A percentile compares a stretch with the other conserved stretches of the same genome.
These are phyloP conservation scores for Agrostemma githago DNA, from an alignment of 148 eudicot genomes.

Conservation along the genomic window DNA sequence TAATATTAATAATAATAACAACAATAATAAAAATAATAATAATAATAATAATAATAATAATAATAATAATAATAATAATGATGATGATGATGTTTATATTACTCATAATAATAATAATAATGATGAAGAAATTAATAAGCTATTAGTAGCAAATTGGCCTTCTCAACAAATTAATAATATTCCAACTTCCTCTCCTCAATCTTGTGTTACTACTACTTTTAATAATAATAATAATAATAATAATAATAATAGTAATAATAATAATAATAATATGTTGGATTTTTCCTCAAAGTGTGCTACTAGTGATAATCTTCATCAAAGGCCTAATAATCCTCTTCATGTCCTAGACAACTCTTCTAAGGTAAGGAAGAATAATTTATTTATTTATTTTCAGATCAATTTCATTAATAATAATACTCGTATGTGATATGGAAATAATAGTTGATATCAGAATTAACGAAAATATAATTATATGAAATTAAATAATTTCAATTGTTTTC, in stretches of 20 bases:
- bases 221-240: too few relatives aligned
- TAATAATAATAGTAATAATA: not conserved
- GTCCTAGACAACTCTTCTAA: conserved; percentile 45
- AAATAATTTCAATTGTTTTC: too few relatives aligned
- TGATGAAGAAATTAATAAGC: conserved; percentile 24
- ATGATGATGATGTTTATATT: not conserved
- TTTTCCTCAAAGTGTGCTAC: not conserved
- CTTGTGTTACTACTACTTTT: conserved; percentile 55
- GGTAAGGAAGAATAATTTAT: conserved; percentile 28
- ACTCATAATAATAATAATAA: not conserved
- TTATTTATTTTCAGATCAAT: too few relatives aligned
- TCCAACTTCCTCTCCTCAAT: conserved; percentile 67
- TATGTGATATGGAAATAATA: too few relatives aligned
- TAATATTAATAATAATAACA: not conserved
- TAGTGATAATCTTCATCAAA: conserved; percentile 27
- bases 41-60: not conserved
- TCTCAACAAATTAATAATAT: conserved; percentile 28
- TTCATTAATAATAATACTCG: too few relatives aligned
- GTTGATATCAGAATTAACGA: too few relatives aligned
- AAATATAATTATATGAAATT: too few relatives aligned
- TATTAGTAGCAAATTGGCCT: conserved; percentile 35
- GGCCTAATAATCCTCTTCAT: conserved; percentile 37
- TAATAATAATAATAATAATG: not conserved
- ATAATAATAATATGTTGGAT: not conserved
- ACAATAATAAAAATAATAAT: not conserved